phyloP scores from a whole-genome alignment of 257 asterid species.

The Salvia miltiorrhiza region DNA sequence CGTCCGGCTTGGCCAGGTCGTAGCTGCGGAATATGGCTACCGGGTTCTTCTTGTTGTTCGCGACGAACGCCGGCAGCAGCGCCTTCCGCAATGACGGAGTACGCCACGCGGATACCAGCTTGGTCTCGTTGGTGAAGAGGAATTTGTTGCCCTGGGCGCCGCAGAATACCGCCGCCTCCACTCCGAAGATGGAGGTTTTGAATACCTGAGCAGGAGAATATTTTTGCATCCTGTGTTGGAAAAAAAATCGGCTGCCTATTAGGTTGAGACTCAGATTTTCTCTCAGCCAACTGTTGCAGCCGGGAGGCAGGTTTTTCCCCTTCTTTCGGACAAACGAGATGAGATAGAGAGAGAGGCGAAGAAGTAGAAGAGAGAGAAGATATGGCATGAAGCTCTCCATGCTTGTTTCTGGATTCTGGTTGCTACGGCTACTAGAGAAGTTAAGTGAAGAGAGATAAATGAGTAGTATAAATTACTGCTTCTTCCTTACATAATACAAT shows the following conservation, averaged over 20 bases:
- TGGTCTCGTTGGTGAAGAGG: conserved; percentile 49
- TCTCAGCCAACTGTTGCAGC: conserved; percentile 58
- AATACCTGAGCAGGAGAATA: conserved; percentile 47
- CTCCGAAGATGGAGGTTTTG: conserved; percentile 50
- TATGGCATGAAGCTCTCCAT: conserved; percentile 38
- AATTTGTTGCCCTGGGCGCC: conserved; percentile 69
- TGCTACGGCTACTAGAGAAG: no score
- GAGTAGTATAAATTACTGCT: no score
- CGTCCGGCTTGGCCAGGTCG: conserved; percentile 48
- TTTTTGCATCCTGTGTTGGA: conserved; percentile 43
- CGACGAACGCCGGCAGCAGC: conserved; percentile 39
- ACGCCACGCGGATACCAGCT: conserved; percentile 50
- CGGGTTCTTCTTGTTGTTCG: no score
- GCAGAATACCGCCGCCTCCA: conserved; percentile 51
- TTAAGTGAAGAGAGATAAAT: no score
- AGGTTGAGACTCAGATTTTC: conserved; percentile 43
- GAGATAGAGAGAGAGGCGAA: conserved; percentile 33
- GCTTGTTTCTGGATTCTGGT: no score
- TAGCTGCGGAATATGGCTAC: no score
- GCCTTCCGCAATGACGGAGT: conserved; percentile 48
- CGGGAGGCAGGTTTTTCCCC: conserved; percentile 37
- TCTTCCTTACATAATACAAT: no score
- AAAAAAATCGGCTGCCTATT: conserved; percentile 42
- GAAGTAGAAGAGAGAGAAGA: conserved; percentile 34
- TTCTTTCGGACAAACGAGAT: conserved; percentile 19